Percentiles rank a stretch among this genome's conserved stretches.
Conservation (phyloP, 805 yeast species). For the Hanseniaspora meyeri region DNA sequence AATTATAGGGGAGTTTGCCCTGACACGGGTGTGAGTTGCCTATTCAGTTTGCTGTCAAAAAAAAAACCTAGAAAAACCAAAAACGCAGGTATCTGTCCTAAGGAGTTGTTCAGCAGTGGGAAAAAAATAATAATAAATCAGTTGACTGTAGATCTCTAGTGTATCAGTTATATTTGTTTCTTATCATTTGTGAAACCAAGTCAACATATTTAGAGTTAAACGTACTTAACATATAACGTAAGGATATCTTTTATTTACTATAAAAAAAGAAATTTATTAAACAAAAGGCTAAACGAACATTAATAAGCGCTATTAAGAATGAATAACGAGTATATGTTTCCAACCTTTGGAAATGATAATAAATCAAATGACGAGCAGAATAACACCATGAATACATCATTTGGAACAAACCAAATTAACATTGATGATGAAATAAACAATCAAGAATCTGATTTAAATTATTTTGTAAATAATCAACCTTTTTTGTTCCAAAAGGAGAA, state of each 20-base stretch:
- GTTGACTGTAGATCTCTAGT: neutral
- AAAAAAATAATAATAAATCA: neutral
- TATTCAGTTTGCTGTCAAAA: neutral
- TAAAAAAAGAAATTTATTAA: no score
- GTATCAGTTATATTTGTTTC: neutral
- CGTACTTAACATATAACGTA: no score
- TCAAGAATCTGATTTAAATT: conserved; percentile 5
- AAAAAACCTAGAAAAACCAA: no score
- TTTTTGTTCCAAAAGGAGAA: conserved; percentile 2
- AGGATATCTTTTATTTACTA: no score
- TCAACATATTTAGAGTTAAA: neutral
- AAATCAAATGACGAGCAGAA: neutral
- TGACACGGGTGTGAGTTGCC: neutral
- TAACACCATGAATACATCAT: neutral
- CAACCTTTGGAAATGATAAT: neutral
- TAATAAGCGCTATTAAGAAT: neutral
- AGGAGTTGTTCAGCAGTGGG: neutral
- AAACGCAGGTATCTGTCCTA: neutral
- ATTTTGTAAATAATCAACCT: conserved; percentile 5
- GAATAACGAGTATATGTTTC: neutral
- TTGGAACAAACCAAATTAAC: conserved; percentile 1
- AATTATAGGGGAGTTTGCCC: neutral
- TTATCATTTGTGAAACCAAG: neutral
- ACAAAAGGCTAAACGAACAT: neutral
- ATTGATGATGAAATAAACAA: conserved; percentile 7